Conservation (phyloP, 129 eudicot species). For the Apium graveolens region DNA sequence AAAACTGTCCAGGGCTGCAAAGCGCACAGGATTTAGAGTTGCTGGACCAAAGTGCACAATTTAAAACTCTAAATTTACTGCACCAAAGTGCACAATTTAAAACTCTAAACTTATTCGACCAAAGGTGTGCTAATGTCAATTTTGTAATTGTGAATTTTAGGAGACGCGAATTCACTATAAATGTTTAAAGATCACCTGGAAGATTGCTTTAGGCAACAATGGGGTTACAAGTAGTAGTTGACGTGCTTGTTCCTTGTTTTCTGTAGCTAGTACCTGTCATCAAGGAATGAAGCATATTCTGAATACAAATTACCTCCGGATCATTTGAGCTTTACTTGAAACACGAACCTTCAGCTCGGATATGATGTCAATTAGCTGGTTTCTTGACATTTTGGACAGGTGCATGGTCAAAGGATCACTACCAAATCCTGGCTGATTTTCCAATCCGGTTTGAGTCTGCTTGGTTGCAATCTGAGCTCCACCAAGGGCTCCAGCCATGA, state of each 20-base stretch:
- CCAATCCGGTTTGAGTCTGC: constrained; percentile 42
- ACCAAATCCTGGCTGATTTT: constrained; percentile 41
- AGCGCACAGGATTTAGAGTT: neutral
- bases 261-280: constrained; percentile 60
- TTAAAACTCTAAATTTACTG: too few species aligned
- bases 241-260: constrained; percentile 83
- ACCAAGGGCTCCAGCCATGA: constrained; percentile 80
- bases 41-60: neutral
- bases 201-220: constrained; percentile 67
- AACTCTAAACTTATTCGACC: too few species aligned
- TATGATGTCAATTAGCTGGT: constrained; percentile 64
- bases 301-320: neutral
- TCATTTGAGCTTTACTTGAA: constrained; percentile 10
- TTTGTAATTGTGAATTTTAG: neutral
- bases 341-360: constrained; percentile 68
- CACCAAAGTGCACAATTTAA: neutral
- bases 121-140: too few species aligned
- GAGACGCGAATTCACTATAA: neutral
- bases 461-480: constrained; percentile 47
- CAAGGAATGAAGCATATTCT: constrained; percentile 14
- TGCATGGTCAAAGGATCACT: constrained; percentile 69
- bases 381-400: constrained; percentile 71
- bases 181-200: constrained; percentile 47
- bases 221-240: constrained; percentile 58
- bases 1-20: neutral